Evolutionary conservation across 208 protist genomes (phyloP).

Genomic region (Trypanosoma theileri): DNA sequence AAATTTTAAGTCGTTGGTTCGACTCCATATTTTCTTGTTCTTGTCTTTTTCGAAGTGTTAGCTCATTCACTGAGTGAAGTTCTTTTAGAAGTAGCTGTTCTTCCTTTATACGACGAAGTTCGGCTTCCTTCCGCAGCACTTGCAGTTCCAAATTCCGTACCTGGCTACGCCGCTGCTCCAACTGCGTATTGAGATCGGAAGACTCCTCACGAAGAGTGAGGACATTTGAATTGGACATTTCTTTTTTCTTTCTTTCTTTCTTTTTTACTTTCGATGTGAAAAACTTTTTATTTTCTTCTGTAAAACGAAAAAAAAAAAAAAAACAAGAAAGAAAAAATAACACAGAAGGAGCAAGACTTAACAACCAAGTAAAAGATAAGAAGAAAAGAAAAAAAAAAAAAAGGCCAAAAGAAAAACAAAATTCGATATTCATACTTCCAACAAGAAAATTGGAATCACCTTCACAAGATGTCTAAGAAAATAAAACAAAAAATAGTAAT

Average conservation of each 20-base stretch:
- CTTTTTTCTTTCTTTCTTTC: conserved; percentile 9
- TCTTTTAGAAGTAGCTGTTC: conserved; percentile 77
- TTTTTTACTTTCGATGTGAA: conserved; percentile 5
- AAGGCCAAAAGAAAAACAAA: no score
- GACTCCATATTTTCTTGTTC: conserved; percentile 7
- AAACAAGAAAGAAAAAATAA: neutral
- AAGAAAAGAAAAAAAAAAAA: no score
- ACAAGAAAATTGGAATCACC: no score
- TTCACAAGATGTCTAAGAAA: neutral
- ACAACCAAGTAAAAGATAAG: no score
- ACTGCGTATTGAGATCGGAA: conserved; percentile 23
- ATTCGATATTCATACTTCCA: no score
- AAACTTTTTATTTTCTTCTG: conserved; percentile 5
- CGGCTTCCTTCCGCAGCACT: conserved; percentile 64
- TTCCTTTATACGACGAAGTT: conserved; percentile 76
- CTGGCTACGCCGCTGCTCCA: conserved; percentile 56
- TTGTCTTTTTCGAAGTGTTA: conserved; percentile 70
- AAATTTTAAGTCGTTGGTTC: conserved; percentile 51
- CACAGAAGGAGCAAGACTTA: no score
- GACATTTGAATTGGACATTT: conserved; percentile 54
- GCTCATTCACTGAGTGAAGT: conserved; percentile 74
- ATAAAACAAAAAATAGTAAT: neutral
- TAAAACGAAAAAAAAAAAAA: neutral
- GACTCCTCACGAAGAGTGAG: conserved; percentile 42
- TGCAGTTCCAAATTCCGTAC: conserved; percentile 67